Conservation (phyloP, 345 rosid species). For the Excoecaria cochinchinensis region DNA sequence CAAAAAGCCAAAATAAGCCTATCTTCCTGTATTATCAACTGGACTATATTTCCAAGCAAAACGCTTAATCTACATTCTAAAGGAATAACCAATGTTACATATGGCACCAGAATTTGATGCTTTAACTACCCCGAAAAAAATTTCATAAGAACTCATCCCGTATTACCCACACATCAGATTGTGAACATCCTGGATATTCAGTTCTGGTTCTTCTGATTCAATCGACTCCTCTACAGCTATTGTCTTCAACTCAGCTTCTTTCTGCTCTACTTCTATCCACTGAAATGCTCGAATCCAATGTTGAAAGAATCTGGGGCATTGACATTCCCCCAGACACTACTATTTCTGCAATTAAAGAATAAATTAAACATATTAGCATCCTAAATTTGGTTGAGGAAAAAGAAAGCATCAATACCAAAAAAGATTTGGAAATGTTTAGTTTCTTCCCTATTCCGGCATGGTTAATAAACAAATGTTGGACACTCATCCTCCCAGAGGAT, state of each 20-base stretch:
- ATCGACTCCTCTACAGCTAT: conserved; percentile 27
- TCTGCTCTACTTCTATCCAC: conserved; percentile 61
- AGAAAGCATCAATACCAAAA: background rate
- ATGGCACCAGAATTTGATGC: conserved; percentile 24
- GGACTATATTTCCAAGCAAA: conserved; percentile 26
- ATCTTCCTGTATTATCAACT: conserved; percentile 12
- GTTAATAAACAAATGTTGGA: background rate
- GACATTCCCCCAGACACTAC: conserved; percentile 99
- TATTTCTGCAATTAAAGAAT: conserved; percentile 61
- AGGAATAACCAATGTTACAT: conserved; percentile 23
- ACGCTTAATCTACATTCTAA: conserved; percentile 37
- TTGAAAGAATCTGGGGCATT: conserved; percentile 85
- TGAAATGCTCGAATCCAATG: conserved; percentile 49
- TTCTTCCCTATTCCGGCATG: conserved; percentile 3
- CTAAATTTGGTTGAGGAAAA: background rate
- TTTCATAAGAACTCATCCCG: conserved; percentile 9
- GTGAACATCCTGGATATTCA: background rate
- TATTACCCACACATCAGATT: conserved; percentile 9
- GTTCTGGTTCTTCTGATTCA: conserved; percentile 11
- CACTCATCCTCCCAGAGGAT: background rate
- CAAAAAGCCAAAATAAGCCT: conserved; percentile 13
- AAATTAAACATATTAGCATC: conserved; percentile 1
- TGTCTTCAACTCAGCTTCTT: conserved; percentile 54
- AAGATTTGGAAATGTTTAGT: background rate
- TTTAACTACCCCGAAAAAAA: background rate